Evolutionary conservation across 225 moss, liverwort and hornwort genomes (phyloP), one percentile per base, ranked within the genome.

Genomic region (Sphagnum tenellum): DNA sequence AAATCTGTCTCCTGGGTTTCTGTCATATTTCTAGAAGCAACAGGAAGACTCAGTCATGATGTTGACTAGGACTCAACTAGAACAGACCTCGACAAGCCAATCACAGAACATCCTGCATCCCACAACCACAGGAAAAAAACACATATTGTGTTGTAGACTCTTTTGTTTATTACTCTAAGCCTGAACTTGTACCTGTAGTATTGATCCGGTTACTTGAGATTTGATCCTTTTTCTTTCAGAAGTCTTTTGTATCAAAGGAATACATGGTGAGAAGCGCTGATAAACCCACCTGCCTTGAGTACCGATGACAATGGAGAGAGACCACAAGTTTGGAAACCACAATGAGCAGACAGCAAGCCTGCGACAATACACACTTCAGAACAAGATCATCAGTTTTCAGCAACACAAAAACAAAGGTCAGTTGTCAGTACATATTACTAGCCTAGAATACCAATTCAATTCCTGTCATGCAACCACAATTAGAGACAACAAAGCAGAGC

Each of bases 41-140:
- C 29, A 29, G 29, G 29, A 29, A 29, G 29, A 29, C 29, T 29
- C 29, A 29, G 29, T 29, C 29, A 29, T 29, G 29, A 29, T 29
- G 29, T 29, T 29, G 74, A 81, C 61, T 81, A 81, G 63, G 70
- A 81, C 59, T 76, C 81, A 8, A 70, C 77, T 9, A n/a, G 74
- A 53, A 29, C 29, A 29, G 29, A 29, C 29, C 29, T 29, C 29
- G 1, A 29, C 29, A 29, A 29, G 29, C 29, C 29, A 29, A 29
- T 29, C 29, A 29, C 29, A 29, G 71, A 73, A n/a, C 57, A 67
- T n/a, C 47, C 64, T 9, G 71, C 71, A 57, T 14, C 70, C 3
- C 60, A 66, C 50, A 76, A 80, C 56, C 50, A 65, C 49, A 64
- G 66, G 12, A 71, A 77, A 62, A 74, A 71, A 44, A 70, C 81